Percentiles rank a stretch among this genome's conserved stretches.
Evolutionary conservation across 2,329 filamentous ascomycete species (phyloP).

Genomic region (Thielaviopsis punctulata): DNA sequence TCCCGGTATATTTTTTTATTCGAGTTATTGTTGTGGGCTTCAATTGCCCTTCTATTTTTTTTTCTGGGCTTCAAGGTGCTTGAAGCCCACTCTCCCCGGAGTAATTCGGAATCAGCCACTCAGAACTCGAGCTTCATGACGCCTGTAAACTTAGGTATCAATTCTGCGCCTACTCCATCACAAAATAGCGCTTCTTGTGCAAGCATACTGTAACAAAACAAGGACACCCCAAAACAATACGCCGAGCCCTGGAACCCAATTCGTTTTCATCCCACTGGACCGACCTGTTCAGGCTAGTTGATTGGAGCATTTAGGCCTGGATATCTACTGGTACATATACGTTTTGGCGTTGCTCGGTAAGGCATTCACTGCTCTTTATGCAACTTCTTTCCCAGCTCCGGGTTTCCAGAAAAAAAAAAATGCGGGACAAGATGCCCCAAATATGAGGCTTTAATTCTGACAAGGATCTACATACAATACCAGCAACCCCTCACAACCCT

Average conservation of each 20-base stretch:
- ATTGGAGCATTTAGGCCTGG: neutral
- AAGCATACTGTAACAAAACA: neutral
- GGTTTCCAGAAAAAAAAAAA: neutral
- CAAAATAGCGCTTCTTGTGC: constrained; percentile 1
- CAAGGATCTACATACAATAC: neutral
- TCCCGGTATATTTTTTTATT: neutral
- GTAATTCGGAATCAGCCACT: constrained; percentile 11
- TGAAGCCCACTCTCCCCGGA: constrained; percentile 9
- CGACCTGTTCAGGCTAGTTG: neutral
- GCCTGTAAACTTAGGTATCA: constrained; percentile 13
- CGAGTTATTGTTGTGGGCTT: neutral
- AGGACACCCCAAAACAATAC: too few species aligned
- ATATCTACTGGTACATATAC: too few species aligned
- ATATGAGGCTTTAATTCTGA: constrained; percentile 1
- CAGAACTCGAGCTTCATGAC: constrained; percentile 6
- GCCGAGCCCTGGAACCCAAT: neutral
- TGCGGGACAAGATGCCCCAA: constrained; percentile 4
- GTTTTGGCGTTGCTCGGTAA: constrained; percentile 1
- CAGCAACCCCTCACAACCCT: neutral
- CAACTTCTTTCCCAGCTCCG: neutral
- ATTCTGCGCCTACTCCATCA: constrained; percentile 6
- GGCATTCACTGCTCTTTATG: neutral
- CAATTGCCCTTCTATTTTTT: neutral
- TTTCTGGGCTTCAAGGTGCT: neutral
- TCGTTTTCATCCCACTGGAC: neutral